phyloP scores from a whole-genome alignment of 1,284 basidiomycete genomes.

The Boletellus deceptivus region DNA sequence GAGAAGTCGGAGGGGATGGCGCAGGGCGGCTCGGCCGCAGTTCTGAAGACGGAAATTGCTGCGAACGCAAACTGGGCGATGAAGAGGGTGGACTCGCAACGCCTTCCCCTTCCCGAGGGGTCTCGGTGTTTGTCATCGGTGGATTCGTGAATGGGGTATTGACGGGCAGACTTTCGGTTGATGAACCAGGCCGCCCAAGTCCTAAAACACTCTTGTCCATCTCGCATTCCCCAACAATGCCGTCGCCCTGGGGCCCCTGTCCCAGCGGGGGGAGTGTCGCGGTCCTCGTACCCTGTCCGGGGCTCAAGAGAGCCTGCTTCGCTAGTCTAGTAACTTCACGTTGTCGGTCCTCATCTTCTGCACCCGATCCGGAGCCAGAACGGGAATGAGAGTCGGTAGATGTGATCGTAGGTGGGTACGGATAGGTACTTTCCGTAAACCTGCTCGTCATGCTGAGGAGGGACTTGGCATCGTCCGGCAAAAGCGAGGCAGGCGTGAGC shows the following conservation, averaged over 20 bases:
- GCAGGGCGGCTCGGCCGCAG: slow-evolving; percentile 21
- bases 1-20: slow-evolving; percentile 18
- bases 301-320: slow-evolving; percentile 25
- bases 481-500: slow-evolving; percentile 21
- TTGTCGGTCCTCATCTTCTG: slow-evolving; percentile 26
- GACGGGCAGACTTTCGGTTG: slow-evolving; percentile 32
- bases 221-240: slow-evolving; percentile 9
- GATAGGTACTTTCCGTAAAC: slow-evolving; percentile 30
- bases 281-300: slow-evolving; percentile 21
- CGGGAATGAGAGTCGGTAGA: slow-evolving; percentile 23
- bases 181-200: slow-evolving; percentile 29
- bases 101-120: background rate
- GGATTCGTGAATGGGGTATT: slow-evolving; percentile 2
- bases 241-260: slow-evolving; percentile 1
- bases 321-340: slow-evolving; percentile 18
- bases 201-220: slow-evolving; percentile 31
- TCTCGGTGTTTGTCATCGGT: slow-evolving; percentile 3
- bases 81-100: slow-evolving; percentile 15
- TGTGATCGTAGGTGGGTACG: slow-evolving; percentile 24
- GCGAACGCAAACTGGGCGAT: slow-evolving; percentile 10
- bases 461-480: slow-evolving; percentile 29
- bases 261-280: slow-evolving; percentile 24
- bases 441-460: slow-evolving; percentile 32
- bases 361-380: slow-evolving; percentile 20
- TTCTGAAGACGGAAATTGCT: slow-evolving; percentile 17